Conservation (phyloP, 306 rosid genomes). For the Vachellia collinsii region DNA sequence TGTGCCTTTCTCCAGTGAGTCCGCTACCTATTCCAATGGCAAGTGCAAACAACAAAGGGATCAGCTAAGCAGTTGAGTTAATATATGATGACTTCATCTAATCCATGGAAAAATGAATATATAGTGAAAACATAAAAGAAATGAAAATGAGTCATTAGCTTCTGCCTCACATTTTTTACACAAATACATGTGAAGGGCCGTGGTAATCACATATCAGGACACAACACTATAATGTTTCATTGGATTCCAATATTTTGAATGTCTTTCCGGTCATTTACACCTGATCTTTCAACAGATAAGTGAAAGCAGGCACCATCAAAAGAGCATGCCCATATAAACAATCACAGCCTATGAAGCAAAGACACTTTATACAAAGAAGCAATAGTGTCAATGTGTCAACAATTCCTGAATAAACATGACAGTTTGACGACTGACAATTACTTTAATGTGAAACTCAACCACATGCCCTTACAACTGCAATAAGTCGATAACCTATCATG, state of each 20-base stretch:
- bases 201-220: background rate
- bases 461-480: background rate
- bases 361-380: background rate
- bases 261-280: constrained; percentile 17
- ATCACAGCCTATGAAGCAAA: background rate
- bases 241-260: background rate
- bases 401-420: background rate
- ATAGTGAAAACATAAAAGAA: constrained; percentile 17
- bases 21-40: constrained; percentile 72
- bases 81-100: constrained; percentile 5
- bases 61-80: constrained; percentile 24
- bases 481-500: background rate
- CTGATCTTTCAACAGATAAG: constrained; percentile 26
- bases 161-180: constrained; percentile 15
- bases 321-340: background rate
- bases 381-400: constrained; percentile 18
- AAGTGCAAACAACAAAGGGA: constrained; percentile 34
- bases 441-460: background rate
- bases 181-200: background rate
- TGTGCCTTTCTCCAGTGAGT: constrained; percentile 98
- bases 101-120: constrained; percentile 3
- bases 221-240: background rate
- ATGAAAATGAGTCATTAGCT: constrained; percentile 13
- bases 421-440: background rate
- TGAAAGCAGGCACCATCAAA: constrained; percentile 5